A percentile compares a stretch with the other conserved stretches of the same genome.
phyloP scores from a whole-genome alignment of 169 alveolate species.

The Babesia microti region DNA sequence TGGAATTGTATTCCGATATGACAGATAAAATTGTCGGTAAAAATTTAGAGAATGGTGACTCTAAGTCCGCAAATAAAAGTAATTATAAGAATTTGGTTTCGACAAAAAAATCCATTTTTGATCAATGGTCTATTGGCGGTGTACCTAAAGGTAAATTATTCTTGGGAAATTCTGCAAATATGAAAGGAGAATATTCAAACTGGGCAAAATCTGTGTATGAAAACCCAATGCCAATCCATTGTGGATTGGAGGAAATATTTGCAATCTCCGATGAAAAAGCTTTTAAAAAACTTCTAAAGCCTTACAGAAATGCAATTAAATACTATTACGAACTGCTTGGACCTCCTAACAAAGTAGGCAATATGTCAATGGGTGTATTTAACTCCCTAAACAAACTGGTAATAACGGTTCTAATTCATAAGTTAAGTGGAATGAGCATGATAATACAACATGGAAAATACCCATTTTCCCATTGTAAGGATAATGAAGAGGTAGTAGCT shows the following conservation, averaged over 20 bases:
- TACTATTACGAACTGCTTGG: constrained; percentile 17
- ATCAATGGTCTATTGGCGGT: constrained; percentile 13
- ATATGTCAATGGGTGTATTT: neutral
- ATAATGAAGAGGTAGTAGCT: neutral
- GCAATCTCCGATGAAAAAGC: constrained; percentile 34
- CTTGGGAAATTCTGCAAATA: constrained; percentile 28
- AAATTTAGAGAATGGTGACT: neutral
- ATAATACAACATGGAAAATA: too few species aligned
- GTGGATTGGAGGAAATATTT: constrained; percentile 12
- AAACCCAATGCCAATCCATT: constrained; percentile 42
- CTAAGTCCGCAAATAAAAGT: neutral
- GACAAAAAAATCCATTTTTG: too few species aligned
- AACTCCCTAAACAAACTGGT: too few species aligned
- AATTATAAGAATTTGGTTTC: constrained; percentile 7
- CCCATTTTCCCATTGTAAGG: too few species aligned
- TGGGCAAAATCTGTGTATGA: constrained; percentile 18
- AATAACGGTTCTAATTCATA: too few species aligned
- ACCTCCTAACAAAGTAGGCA: neutral
- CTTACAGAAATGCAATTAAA: constrained; percentile 15
- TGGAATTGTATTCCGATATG: constrained; percentile 9
- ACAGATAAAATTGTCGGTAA: neutral
- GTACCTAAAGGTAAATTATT: constrained; percentile 21
- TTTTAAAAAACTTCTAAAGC: too few species aligned
- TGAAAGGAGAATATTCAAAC: neutral
- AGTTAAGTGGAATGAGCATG: too few species aligned